These are phyloP conservation scores for Candida sp. DNA, from an alignment of 1,139 yeast species.

Conservation along the genomic window DNA sequence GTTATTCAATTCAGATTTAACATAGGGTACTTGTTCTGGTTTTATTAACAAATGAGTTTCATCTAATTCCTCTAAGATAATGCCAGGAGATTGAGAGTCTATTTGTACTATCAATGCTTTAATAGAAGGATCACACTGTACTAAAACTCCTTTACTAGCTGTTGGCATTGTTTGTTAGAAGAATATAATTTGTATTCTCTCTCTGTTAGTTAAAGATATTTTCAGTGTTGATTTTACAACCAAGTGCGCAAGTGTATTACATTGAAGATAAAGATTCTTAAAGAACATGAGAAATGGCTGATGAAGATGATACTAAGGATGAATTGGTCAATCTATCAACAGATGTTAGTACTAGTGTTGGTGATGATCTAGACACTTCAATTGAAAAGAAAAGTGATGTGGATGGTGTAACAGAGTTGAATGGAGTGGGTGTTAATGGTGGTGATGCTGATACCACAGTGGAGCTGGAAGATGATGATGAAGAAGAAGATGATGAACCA, in stretches of 20 bases:
- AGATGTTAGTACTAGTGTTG: not conserved
- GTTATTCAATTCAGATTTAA: constrained; percentile 73
- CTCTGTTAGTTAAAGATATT: not conserved
- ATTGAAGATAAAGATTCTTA: not conserved
- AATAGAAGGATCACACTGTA: constrained; percentile 84
- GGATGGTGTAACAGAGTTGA: not conserved
- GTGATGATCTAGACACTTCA: not conserved
- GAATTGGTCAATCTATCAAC: not conserved
- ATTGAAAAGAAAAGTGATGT: not conserved
- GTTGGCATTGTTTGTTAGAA: constrained; percentile 39
- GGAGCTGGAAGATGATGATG: constrained; percentile 32
- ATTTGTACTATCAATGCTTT: constrained; percentile 80
- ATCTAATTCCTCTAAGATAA: constrained; percentile 81
- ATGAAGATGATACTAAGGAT: not conserved
- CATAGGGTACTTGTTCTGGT: constrained; percentile 67
- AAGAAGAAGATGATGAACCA: constrained; percentile 57
- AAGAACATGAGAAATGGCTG: no score
- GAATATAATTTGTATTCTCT: no score
- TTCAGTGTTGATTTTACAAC: not conserved
- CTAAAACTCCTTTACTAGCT: constrained; percentile 45
- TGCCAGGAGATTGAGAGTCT: constrained; percentile 69
- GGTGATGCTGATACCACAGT: constrained; percentile 8
- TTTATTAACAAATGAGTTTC: constrained; percentile 86
- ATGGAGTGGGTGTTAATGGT: constrained; percentile 6
- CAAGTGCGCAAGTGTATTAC: not conserved